These are phyloP conservation scores for Candida michaelii DNA, from an alignment of 805 yeast genomes.

Conservation along the genomic window DNA sequence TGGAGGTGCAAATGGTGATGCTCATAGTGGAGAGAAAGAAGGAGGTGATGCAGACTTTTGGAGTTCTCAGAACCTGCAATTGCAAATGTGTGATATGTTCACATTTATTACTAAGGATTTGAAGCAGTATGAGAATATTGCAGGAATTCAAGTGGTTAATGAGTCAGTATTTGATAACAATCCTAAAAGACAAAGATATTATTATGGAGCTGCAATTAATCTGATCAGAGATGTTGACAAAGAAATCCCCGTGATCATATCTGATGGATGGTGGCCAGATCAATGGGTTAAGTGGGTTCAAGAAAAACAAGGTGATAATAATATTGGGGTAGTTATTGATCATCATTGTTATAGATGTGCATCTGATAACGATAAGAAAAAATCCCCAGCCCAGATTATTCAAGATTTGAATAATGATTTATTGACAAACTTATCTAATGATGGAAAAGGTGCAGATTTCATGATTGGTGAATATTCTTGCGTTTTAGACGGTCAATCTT, in stretches of 20 bases:
- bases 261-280: constrained; percentile 93
- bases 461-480: constrained; percentile 91
- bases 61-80: constrained; percentile 42
- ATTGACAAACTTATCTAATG: constrained; percentile 47
- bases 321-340: constrained; percentile 72
- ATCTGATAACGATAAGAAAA: constrained; percentile 66
- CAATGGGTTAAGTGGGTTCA: constrained; percentile 73
- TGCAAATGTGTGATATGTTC: constrained; percentile 49
- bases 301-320: constrained; percentile 34
- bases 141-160: constrained; percentile 83
- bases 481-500: constrained; percentile 73
- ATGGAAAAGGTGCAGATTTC: constrained; percentile 56
- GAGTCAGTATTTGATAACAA: constrained; percentile 68
- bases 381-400: constrained; percentile 64
- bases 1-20: constrained; percentile 85
- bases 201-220: constrained; percentile 63
- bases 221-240: constrained; percentile 57
- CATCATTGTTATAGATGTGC: constrained; percentile 86
- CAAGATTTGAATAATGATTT: constrained; percentile 52
- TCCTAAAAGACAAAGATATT: constrained; percentile 50
- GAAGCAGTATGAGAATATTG: constrained; percentile 58
- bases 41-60: constrained; percentile 66
- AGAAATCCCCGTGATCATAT: constrained; percentile 69
- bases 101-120: constrained; percentile 65
- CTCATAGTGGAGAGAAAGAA: constrained; percentile 70